phyloP scores from a whole-genome alignment of 2,329 filamentous ascomycete genomes.

The Botrytis squamosa region DNA sequence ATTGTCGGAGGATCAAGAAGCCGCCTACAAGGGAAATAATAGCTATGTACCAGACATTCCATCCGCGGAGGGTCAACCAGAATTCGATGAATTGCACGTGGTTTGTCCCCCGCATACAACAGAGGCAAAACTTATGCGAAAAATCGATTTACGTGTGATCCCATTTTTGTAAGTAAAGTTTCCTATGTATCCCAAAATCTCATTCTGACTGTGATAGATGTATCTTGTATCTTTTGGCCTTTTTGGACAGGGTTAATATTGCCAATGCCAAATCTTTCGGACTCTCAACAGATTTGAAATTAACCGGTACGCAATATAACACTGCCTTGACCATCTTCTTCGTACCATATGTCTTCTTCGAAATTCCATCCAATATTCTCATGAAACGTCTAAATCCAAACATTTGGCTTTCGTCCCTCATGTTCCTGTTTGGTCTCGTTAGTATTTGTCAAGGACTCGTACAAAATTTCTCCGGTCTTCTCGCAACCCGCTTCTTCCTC shows the following conservation, averaged over 20 bases:
- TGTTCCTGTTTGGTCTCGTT: constrained; percentile 60
- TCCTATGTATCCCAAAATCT: background rate
- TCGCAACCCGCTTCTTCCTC: constrained; percentile 82
- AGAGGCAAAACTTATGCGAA: constrained; percentile 64
- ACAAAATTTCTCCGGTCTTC: constrained; percentile 72
- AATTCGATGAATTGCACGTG: constrained; percentile 35
- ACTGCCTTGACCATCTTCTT: constrained; percentile 79
- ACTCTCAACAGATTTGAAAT: constrained; percentile 60
- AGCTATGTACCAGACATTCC: constrained; percentile 33
- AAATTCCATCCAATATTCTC: constrained; percentile 72
- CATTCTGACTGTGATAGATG: constrained; percentile 32
- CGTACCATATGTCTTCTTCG: constrained; percentile 69
- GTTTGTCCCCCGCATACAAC: constrained; percentile 40
- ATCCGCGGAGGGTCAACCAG: background rate
- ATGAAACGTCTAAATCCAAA: constrained; percentile 66
- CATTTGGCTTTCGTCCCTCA: constrained; percentile 75
- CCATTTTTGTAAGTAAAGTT: constrained; percentile 57
- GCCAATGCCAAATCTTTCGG: constrained; percentile 72
- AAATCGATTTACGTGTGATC: constrained; percentile 69
- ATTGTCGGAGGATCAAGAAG: constrained; percentile 26
- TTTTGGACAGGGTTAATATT: constrained; percentile 74
- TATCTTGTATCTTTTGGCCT: constrained; percentile 69
- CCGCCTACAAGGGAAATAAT: constrained; percentile 30
- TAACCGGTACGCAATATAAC: constrained; percentile 65
- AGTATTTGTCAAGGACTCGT: constrained; percentile 40